These are phyloP conservation scores for Oryza glaberrima DNA, from an alignment of 176 grass and related monocot genomes.

Conservation along the genomic window DNA sequence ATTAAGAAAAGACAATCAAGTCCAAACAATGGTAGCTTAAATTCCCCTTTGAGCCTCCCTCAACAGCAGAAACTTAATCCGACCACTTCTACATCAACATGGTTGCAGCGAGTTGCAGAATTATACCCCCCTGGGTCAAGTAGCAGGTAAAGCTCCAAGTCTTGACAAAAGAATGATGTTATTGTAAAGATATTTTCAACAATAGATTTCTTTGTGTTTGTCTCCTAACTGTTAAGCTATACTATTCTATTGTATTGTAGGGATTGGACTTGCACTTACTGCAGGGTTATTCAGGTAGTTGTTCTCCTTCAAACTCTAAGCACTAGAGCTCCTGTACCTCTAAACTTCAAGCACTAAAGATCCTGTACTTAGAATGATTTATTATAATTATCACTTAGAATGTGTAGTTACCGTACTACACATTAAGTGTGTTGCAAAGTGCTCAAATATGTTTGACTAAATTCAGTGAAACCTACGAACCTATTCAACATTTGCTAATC, in stretches of 20 bases:
- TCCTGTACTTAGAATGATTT: slow-evolving; percentile 8
- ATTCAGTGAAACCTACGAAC: background rate
- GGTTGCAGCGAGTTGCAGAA: slow-evolving; percentile 71
- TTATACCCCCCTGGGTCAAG: slow-evolving; percentile 81
- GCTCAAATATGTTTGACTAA: background rate
- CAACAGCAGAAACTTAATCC: slow-evolving; percentile 57
- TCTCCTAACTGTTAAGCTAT: slow-evolving; percentile 32
- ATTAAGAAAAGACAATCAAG: slow-evolving; percentile 99
- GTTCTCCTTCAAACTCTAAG: slow-evolving; percentile 24
- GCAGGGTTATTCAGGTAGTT: slow-evolving; percentile 80
- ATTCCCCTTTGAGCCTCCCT: slow-evolving; percentile 35
- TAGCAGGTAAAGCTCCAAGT: slow-evolving; percentile 59
- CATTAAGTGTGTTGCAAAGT: slow-evolving; percentile 20
- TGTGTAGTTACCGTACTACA: background rate
- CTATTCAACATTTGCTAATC: slow-evolving; percentile 8
- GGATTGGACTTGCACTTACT: slow-evolving; percentile 94
- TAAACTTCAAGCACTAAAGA: slow-evolving; percentile 19
- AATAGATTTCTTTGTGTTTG: slow-evolving; percentile 6
- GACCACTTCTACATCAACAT: slow-evolving; percentile 46
- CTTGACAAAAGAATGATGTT: background rate
- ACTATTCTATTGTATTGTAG: slow-evolving; percentile 54
- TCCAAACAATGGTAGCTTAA: slow-evolving; percentile 69
- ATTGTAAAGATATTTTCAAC: slow-evolving; percentile 16
- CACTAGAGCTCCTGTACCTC: slow-evolving; percentile 18
- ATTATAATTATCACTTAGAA: slow-evolving; percentile 6